phyloP scores from a whole-genome alignment of 768 basidiomycete genomes.

The Mycena alexandri region DNA sequence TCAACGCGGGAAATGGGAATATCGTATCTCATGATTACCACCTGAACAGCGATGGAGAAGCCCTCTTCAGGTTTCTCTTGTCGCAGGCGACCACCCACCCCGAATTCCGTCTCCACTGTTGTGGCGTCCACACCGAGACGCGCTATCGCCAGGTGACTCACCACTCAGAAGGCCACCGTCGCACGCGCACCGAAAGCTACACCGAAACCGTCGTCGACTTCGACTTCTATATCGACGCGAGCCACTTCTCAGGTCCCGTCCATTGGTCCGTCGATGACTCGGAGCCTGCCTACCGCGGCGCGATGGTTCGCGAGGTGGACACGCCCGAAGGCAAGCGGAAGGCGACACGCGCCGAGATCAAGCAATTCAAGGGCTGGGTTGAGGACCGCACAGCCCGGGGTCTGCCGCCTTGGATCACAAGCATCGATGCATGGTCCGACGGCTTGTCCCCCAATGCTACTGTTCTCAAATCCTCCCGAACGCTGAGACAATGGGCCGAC shows the following conservation, averaged over 20 bases:
- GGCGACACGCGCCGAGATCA: slow-evolving; percentile 58
- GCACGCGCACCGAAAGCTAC: slow-evolving; percentile 61
- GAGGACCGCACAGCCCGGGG: slow-evolving; percentile 61
- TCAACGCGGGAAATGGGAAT: slow-evolving; percentile 59
- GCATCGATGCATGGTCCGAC: slow-evolving; percentile 37
- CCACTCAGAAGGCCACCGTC: slow-evolving; percentile 49
- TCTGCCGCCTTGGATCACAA: slow-evolving; percentile 60
- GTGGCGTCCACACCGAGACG: slow-evolving; percentile 70
- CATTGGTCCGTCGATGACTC: slow-evolving; percentile 76
- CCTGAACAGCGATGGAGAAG: slow-evolving; percentile 78
- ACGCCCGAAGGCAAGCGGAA: slow-evolving; percentile 50
- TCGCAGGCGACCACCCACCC: slow-evolving; percentile 64
- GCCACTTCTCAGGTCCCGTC: slow-evolving; percentile 51
- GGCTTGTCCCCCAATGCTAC: slow-evolving; percentile 36
- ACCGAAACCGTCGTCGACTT: slow-evolving; percentile 75
- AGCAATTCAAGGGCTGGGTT: slow-evolving; percentile 59
- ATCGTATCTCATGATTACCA: slow-evolving; percentile 80
- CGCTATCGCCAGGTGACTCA: slow-evolving; percentile 61
- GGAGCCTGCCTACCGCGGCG: slow-evolving; percentile 74
- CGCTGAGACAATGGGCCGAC: slow-evolving; percentile 84
- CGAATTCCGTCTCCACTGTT: slow-evolving; percentile 58
- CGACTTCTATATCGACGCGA: slow-evolving; percentile 73
- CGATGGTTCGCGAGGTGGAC: slow-evolving; percentile 71
- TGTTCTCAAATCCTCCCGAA: slow-evolving; percentile 66
- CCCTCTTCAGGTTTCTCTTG: slow-evolving; percentile 80